Conservation (phyloP, 2,329 filamentous ascomycete species). For the Lasiodiplodia sp. region DNA sequence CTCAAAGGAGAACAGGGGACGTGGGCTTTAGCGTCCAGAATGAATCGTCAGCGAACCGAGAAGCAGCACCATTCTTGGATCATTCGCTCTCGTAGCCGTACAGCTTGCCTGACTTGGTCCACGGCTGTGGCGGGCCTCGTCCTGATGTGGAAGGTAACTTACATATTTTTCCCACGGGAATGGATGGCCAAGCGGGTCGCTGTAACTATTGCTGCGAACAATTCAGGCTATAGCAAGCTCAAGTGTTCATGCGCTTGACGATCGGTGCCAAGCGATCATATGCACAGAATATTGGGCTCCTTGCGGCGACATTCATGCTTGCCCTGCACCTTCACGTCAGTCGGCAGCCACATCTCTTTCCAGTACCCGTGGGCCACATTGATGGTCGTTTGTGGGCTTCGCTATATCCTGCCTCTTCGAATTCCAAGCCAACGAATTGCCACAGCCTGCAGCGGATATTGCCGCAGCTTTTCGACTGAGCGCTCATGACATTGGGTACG, state of each 20-base stretch:
- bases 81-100: background rate
- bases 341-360: background rate
- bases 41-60: slow-evolving; percentile 4
- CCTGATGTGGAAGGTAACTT: slow-evolving; percentile 15
- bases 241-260: background rate
- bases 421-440: slow-evolving; percentile 4
- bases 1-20: slow-evolving; percentile 1
- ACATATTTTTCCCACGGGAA: background rate
- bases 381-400: background rate
- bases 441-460: background rate
- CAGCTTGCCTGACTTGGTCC: background rate
- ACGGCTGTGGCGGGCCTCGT: slow-evolving; percentile 10
- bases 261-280: background rate
- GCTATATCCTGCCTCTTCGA: background rate
- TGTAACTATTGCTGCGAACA: slow-evolving; percentile 19
- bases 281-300: background rate
- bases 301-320: slow-evolving; percentile 17
- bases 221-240: slow-evolving; percentile 18
- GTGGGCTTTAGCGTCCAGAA: background rate
- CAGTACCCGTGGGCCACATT: background rate
- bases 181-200: slow-evolving; percentile 16
- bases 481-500: background rate
- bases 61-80: background rate
- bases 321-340: background rate
- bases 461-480: background rate